Base-by-base conservation (phyloP, 352 stramenopile genomes). In the Globisporangium solare region DNA sequence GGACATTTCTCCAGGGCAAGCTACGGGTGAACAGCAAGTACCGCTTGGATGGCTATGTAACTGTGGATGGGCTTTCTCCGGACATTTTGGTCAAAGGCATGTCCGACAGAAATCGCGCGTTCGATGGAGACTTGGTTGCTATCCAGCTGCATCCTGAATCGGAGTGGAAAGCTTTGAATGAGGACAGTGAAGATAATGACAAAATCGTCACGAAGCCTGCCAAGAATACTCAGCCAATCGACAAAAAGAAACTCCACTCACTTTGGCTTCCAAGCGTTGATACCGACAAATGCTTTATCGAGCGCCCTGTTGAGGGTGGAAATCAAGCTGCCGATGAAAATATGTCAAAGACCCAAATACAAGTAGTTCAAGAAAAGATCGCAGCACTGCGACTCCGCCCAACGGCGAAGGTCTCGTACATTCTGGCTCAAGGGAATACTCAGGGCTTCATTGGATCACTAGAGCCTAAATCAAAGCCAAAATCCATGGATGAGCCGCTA, bases 71-170 rank as follows among this genome's bases (percentile, higher is more conserved):
- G 0, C 70, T 96, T 14, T 63, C 71, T 15, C 73, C 86, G 51
- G 87, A 95, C 54, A 61, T 96, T 6, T 54, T 92, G 17, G 68
- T 94, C 5, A 77, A 92, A 51, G 83, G 82, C 6, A 73, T 84
- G 51, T 61, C 72, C 31, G 73, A 88, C 51, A 77, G 85, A 2
- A 95, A 94, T 42, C 81, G 86, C 18, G 85, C 76, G 1, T 63
- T 96, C 49, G 76, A 95, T 47, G 75, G 83, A n/a, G 87, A 95
- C 56, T 59, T 93, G 14, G 84, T 96, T 13, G 83, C 68, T 1
- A 58, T 96, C 42, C 54, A 83, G 51, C 32, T 94, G 2, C 58
- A 74, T 17, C 66, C 76, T 0, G 69, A 86, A 40, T 56, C 68
- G 5, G 56, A 85, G 40, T 95, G 77, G 77, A 87, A 87, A 56